Evolutionary conservation across 768 basidiomycete species (phyloP), one percentile per base, ranked within the genome.

Genomic region (Leccinum sublutescens): DNA sequence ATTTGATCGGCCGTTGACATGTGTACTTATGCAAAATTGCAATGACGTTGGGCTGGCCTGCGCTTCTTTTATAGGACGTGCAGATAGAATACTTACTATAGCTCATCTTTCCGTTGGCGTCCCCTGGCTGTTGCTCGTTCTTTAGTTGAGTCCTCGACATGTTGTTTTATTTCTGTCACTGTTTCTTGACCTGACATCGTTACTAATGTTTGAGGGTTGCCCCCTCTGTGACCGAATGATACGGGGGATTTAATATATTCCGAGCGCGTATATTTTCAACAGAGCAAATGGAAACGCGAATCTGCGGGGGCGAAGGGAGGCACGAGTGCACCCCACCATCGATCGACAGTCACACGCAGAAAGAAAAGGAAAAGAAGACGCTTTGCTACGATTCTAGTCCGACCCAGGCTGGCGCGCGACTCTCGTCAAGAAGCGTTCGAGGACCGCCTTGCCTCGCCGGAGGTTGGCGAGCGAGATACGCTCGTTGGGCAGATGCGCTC

Each of bases 401-500:
- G 23, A 23, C 23, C 23, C 23, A 23, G 23, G 23, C 23, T 23
- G 23, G 23, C 50, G 47, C 15, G 81, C 84, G 2, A 84, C 80
- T 25, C 82, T 84, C 2, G 78, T 66, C 54, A 91, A 71, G 72
- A 93, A 94, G 14, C 86, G 83, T 66, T 92, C 87, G 31, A 93
- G 69, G 43, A 93, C 91, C 1, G 84, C 78, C 63, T 91, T 91
- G 0, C 92, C 92, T 40, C 85, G 83, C 19, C 82, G 80, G 23
- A 98, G 79, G 66, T 98, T 98, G 21, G 83, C 74, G 1, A 97
- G 75, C 3, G 94, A 88, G 55, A 98, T 94, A 4, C 93, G 82
- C 72, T 99, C 97, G 70, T 99, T 91, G 3, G 94, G 87, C 23
- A 99, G 74, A 79, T 98, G 97, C 0, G 93, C 95, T 79, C 88